Percentiles rank a stretch among this genome's conserved stretches.
Evolutionary conservation across 495 filamentous ascomycete species (phyloP).

Genomic region (Podospora bellae-mahoneyi): DNA sequence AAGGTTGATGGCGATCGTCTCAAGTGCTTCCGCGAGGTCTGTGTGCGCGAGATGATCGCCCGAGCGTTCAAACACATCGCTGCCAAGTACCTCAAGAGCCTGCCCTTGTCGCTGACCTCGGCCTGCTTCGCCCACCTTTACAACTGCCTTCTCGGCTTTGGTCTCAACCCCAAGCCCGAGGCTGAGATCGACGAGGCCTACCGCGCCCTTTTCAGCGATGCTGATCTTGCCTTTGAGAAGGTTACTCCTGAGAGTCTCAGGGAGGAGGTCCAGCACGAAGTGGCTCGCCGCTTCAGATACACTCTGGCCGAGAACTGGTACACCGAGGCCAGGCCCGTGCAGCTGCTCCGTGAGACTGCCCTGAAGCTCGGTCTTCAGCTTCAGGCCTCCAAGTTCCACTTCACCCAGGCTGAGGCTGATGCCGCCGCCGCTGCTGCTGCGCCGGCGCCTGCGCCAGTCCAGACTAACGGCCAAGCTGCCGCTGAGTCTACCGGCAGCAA

Average conservation of each 20-base stretch:
- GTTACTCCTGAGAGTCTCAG: constrained; percentile 69
- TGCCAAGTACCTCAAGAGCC: constrained; percentile 69
- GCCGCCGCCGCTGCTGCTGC: constrained; percentile 26
- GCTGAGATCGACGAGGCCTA: constrained; percentile 74
- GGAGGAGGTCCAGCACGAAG: constrained; percentile 67
- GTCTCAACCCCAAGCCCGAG: constrained; percentile 69
- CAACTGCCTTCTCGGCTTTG: constrained; percentile 85
- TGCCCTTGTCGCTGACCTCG: constrained; percentile 74
- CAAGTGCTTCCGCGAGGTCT: constrained; percentile 68
- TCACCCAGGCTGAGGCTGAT: constrained; percentile 45
- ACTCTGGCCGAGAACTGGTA: constrained; percentile 66
- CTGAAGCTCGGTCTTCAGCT: constrained; percentile 92
- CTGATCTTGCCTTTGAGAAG: constrained; percentile 76
- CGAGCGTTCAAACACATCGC: constrained; percentile 92
- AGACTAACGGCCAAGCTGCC: constrained; percentile 32
- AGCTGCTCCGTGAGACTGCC: constrained; percentile 83
- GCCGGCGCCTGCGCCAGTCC: constrained; percentile 12
- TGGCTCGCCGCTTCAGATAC: constrained; percentile 69
- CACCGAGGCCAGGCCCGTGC: constrained; percentile 63
- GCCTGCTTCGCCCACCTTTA: constrained; percentile 81
- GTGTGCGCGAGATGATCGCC: constrained; percentile 87
- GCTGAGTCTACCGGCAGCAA: constrained; percentile 28
- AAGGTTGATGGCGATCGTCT: constrained; percentile 60
- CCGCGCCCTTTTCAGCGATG: constrained; percentile 71
- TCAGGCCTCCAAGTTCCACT: constrained; percentile 75